Conservation (phyloP, 1,139 yeast genomes). For the Debaryomycetaceae sp. region DNA sequence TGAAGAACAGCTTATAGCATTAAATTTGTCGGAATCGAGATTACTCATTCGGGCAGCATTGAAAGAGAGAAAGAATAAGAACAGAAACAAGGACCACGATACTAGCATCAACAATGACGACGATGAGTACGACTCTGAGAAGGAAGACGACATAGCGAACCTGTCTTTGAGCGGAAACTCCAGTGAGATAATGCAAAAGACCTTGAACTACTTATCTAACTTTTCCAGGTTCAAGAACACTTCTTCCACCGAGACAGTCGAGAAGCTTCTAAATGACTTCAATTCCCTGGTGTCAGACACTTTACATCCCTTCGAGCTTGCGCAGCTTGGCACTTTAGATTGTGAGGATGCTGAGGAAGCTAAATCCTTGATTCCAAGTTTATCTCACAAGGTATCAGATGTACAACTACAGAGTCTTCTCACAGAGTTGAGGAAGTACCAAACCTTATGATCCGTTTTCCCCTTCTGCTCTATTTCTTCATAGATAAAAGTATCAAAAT, state of each 20-base stretch:
- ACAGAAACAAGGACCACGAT: conserved; percentile 7
- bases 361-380: conserved; percentile 85
- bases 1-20: conserved; percentile 72
- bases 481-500: conserved; percentile 3
- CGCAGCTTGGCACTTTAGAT: conserved; percentile 89
- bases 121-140: conserved; percentile 39
- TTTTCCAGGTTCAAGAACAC: conserved; percentile 91
- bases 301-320: conserved; percentile 92
- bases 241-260: conserved; percentile 92
- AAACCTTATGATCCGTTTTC: conserved; percentile 32
- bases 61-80: conserved; percentile 60
- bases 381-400: conserved; percentile 75
- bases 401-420: conserved; percentile 83
- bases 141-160: conserved; percentile 63
- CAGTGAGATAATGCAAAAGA: conserved; percentile 78
- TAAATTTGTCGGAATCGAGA: conserved; percentile 86
- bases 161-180: conserved; percentile 67
- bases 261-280: conserved; percentile 69
- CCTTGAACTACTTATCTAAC: conserved; percentile 79
- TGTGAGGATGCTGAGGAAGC: conserved; percentile 99
- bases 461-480: conserved; percentile 1
- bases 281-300: conserved; percentile 56
- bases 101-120: conserved; percentile 23
- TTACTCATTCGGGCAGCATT: conserved; percentile 87
- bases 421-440: conserved; percentile 75